A percentile compares a stretch with the other conserved stretches of the same genome.
Evolutionary conservation across 2,329 filamentous ascomycete genomes (phyloP).

Genomic region (Lachnum nothofagi): DNA sequence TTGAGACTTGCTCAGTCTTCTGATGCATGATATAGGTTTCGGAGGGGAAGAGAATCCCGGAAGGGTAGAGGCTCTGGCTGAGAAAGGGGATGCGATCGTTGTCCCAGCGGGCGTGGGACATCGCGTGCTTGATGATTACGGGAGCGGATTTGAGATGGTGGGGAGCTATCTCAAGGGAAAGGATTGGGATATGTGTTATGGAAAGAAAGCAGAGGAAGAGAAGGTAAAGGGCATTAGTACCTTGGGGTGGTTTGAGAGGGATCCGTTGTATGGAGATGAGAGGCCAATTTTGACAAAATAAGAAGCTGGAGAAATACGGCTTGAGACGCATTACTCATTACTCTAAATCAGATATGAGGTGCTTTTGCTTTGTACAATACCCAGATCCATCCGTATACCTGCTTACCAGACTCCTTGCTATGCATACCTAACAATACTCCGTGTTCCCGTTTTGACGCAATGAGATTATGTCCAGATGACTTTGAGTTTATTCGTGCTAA

Average conservation of each 20-base stretch:
- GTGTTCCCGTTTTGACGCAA: neutral
- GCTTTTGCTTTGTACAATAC: neutral
- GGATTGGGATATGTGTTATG: constrained; percentile 69
- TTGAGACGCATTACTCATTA: constrained; percentile 3
- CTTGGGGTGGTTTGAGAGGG: constrained; percentile 53
- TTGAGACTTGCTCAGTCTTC: neutral
- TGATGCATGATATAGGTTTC: constrained; percentile 37
- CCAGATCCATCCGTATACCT: neutral
- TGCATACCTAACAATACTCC: neutral
- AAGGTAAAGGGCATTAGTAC: constrained; percentile 44
- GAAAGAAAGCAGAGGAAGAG: constrained; percentile 49
- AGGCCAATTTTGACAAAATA: constrained; percentile 39
- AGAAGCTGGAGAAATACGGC: neutral
- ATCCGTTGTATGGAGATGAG: constrained; percentile 54
- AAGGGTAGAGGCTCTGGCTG: constrained; percentile 50
- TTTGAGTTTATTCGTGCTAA: constrained; percentile 1
- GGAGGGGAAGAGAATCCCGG: constrained; percentile 58
- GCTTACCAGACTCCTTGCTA: neutral
- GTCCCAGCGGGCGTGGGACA: constrained; percentile 63
- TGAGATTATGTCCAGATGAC: neutral
- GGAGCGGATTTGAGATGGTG: constrained; percentile 58
- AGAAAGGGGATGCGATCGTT: constrained; percentile 58
- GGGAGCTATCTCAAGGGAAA: constrained; percentile 56
- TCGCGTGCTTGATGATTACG: constrained; percentile 52
- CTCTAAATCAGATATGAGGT: neutral